These are phyloP conservation scores for Bjerkandera adusta DNA, from an alignment of 1,284 basidiomycete genomes.

Conservation along the genomic window DNA sequence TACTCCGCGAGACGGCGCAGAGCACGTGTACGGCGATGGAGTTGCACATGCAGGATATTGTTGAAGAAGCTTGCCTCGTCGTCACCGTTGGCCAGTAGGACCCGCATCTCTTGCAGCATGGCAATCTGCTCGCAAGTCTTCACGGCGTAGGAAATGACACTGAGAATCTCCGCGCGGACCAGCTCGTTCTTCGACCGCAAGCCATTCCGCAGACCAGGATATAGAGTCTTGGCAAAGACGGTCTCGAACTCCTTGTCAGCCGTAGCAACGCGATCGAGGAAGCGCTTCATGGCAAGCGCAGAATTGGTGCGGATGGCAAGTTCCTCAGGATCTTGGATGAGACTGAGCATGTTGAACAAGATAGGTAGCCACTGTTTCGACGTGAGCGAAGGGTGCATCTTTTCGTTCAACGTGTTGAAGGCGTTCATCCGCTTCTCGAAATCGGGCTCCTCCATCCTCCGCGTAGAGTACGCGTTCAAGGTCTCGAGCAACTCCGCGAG, in stretches of 20 bases:
- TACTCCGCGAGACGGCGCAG: slow-evolving; percentile 84
- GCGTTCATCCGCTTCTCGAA: slow-evolving; percentile 86
- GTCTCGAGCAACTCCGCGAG: slow-evolving; percentile 60
- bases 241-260: slow-evolving; percentile 43
- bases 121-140: slow-evolving; percentile 60
- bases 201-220: slow-evolving; percentile 82
- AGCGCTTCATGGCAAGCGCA: slow-evolving; percentile 73
- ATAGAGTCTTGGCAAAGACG: slow-evolving; percentile 67
- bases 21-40: slow-evolving; percentile 89
- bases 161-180: slow-evolving; percentile 86
- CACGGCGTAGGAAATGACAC: slow-evolving; percentile 79
- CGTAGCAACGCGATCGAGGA: slow-evolving; percentile 60
- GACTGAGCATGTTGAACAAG: slow-evolving; percentile 83
- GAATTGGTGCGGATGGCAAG: slow-evolving; percentile 87
- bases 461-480: slow-evolving; percentile 85
- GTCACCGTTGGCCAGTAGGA: slow-evolving; percentile 86
- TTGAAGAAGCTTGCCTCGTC: slow-evolving; percentile 97
- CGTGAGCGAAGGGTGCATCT: slow-evolving; percentile 47
- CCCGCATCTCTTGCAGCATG: slow-evolving; percentile 75
- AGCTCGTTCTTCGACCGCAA: slow-evolving; percentile 83
- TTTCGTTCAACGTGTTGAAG: slow-evolving; percentile 76
- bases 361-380: slow-evolving; percentile 79
- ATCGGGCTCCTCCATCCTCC: slow-evolving; percentile 89
- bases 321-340: slow-evolving; percentile 89
- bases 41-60: slow-evolving; percentile 94